Evolutionary conservation across 2,329 filamentous ascomycete species (phyloP), one percentile per base, ranked within the genome.

Genomic region (Curvularia verruculosa): DNA sequence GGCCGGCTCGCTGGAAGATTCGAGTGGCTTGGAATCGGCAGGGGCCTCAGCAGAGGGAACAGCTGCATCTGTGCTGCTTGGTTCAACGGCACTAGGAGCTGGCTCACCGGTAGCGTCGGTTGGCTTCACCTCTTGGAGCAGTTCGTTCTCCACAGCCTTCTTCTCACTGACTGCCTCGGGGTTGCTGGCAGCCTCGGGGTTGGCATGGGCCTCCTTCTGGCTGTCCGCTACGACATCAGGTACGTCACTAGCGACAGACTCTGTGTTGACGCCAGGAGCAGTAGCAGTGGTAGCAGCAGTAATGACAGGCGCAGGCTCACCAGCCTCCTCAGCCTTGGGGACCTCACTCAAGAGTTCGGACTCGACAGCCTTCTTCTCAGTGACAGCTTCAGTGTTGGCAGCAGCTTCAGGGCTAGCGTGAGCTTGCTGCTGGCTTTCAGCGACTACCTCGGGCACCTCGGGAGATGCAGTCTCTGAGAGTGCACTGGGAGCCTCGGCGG

Each of bases 351-450:
- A 80, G 12, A 96, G 81, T 78, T 96, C 89, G 24, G 85, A 79
- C 79, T 92, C 89, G 3, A 91, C 82, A 50, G 82, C 81, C 53
- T 84, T 85, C 84, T 92, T 92, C 70, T 90, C 89, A 64, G 82
- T 76, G 7, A 92, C 88, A 69, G 89, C 88, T 48, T 84, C 80
- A 24, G 84, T 78, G 53, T 86, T 80, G 24, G 83, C 87, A 67
- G 87, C 87, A 18, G 89, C 88, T 72, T 91, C 89, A 12, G 88
- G 85, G 18, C 81, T 79, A 41, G 80, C 80, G 54, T 85, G 77
- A 9, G 89, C 87, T 71, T 87, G 83, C 65, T 86, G 81, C 71
- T 92, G 88, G 77, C 87, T 91, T 69, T 91, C 85, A 71, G 85
- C 87, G 49, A 92, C 89, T 34, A 89, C 76, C 49, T 84, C 82